These are phyloP conservation scores for Pontederia paniculata DNA, from an alignment of 176 grass and related monocot genomes.

Conservation along the genomic window DNA sequence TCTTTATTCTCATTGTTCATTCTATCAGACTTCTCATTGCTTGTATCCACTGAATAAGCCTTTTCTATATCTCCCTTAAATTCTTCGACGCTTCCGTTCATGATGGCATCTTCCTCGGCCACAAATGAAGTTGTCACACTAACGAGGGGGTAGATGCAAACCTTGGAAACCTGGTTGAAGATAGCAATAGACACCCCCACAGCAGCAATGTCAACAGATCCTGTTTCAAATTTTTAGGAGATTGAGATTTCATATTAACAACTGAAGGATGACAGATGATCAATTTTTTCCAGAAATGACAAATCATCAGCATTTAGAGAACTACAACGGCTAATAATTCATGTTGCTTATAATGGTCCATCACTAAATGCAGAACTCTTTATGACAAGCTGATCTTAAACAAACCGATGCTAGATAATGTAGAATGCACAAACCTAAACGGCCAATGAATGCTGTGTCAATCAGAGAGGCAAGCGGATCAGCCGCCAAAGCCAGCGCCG, in stretches of 20 bases:
- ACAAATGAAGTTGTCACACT: constrained; percentile 97
- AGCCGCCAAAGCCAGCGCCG: constrained; percentile 76
- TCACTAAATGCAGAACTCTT: too few species aligned
- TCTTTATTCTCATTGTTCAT: constrained; percentile 7
- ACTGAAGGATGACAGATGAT: too few species aligned
- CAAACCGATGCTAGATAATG: too few species aligned
- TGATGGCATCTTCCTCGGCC: constrained; percentile 95
- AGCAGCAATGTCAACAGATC: constrained; percentile 70
- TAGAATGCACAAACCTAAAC: constrained; percentile 57
- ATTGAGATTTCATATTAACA: not conserved
- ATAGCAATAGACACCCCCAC: constrained; percentile 94
- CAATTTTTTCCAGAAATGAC: too few species aligned
- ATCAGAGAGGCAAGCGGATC: constrained; percentile 88
- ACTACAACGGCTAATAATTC: too few species aligned
- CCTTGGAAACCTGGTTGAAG: constrained; percentile 94
- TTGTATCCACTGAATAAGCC: constrained; percentile 25
- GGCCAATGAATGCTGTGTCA: constrained; percentile 89
- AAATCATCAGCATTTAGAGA: too few species aligned
- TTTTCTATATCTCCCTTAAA: constrained; percentile 52
- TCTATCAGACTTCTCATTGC: too few species aligned
- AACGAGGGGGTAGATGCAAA: constrained; percentile 92
- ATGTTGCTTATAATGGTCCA: too few species aligned
- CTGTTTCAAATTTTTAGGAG: constrained; percentile 20
- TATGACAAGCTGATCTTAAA: too few species aligned
- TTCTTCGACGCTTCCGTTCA: constrained; percentile 44